These are phyloP conservation scores for Scheffersomyces illinoinensis DNA, from an alignment of 1,139 yeast genomes.

Conservation along the genomic window DNA sequence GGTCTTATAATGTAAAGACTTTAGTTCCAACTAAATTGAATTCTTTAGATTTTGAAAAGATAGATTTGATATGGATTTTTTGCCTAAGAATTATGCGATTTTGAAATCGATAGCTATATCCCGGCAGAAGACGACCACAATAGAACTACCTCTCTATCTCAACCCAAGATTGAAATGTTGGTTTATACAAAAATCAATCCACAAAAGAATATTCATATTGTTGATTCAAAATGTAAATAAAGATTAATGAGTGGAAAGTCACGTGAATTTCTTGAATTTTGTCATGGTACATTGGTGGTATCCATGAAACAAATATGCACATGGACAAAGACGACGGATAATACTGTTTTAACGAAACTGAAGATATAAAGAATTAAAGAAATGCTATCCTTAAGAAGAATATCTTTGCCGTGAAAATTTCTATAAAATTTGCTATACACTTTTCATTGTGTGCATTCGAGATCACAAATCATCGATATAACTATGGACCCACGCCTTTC, in stretches of 20 bases:
- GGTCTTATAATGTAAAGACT: neutral
- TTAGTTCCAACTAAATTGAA: neutral
- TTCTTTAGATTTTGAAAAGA: neutral
- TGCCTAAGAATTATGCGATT: neutral
- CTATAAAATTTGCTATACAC: neutral
- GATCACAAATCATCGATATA: neutral
- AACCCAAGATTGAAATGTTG: neutral
- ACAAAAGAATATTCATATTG: neutral
- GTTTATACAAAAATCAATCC: neutral
- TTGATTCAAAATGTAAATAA: neutral
- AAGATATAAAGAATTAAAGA: neutral
- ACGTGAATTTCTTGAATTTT: neutral
- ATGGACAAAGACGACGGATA: no score
- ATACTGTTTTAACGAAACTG: no score
- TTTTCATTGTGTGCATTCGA: neutral
- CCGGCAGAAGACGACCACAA: neutral
- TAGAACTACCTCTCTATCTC: neutral
- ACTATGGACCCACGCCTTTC: conserved; percentile 20
- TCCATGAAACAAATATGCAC: neutral
- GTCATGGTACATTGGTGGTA: neutral
- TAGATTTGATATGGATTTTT: neutral
- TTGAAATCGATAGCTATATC: neutral
- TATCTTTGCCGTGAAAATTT: neutral
- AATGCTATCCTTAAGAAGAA: no score
- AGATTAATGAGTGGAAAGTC: neutral